Base-by-base conservation (phyloP, 352 stramenopile genomes). In the Phytophthora pinifolia region DNA sequence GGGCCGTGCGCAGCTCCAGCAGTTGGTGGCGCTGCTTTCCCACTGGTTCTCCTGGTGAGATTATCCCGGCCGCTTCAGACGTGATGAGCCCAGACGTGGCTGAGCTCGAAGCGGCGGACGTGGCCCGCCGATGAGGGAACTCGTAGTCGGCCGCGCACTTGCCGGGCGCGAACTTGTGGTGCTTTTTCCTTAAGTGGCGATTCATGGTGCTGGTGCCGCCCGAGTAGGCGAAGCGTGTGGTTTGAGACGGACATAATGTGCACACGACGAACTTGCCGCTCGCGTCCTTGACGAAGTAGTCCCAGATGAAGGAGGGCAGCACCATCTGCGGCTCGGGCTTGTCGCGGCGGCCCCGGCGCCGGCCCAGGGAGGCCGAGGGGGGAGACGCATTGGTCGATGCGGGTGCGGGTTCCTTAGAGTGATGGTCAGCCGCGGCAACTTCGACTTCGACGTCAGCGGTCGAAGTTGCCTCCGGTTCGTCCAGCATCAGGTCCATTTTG, bases 161-260 rank as follows among this genome's bases (percentile, higher is more conserved):
- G 34, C 83, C 83, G 0, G 83, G 83, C 10, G 83, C 79, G 49
- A 74, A 92, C 49, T 90, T 92, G 2, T 88, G 78, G 54, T 92
- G 83, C 55, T 92, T 92, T 54, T 88, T 88, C 22, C 83, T 65
- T 47, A 92, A 46, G 32, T 92, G 83, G 22, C 83, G 79, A 61
- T 89, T 92, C 83, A 92, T 92, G 9, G 83, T 92, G 62, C 74
- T 88, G 10, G 83, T 92, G 42, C 83, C 83, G 9, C 83, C 83
- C 25, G 83, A 92, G 56, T 92, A 92, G 22, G 83, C 83, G 59
- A 92, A 92, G 35, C 80, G 75, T 43, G 83, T 90, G 20, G 57
- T 70, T 52, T 85, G 76, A 17, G 72, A 65, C 6, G 83, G 74
- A 30, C 83, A 92, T 15, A 90, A 54, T 37, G 79, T 88, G 59